These are phyloP conservation scores for Gliomastix tumulicola DNA, from an alignment of 2,329 filamentous ascomycete genomes.

Conservation along the genomic window DNA sequence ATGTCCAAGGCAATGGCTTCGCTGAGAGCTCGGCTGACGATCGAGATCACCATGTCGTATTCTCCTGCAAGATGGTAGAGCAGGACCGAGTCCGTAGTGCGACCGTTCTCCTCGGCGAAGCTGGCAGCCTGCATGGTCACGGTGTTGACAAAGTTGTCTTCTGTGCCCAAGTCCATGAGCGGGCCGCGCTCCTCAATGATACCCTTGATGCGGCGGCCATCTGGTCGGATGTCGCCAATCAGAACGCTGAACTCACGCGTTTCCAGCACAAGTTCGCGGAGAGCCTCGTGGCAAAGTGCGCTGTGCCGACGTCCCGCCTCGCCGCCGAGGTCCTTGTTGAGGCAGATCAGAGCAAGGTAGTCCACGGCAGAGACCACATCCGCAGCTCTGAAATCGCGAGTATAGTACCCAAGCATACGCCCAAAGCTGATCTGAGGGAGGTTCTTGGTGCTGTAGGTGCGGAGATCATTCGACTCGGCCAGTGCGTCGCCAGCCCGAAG, in stretches of 20 bases:
- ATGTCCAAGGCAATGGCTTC: constrained; percentile 84
- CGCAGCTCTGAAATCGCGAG: constrained; percentile 87
- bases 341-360: constrained; percentile 84
- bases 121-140: constrained; percentile 89
- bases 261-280: constrained; percentile 93
- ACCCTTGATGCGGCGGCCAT: constrained; percentile 79
- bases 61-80: constrained; percentile 92
- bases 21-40: constrained; percentile 84
- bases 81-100: constrained; percentile 88
- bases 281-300: constrained; percentile 80
- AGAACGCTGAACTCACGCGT: constrained; percentile 92
- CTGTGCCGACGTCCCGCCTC: constrained; percentile 70
- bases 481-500: constrained; percentile 79
- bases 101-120: constrained; percentile 88
- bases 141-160: constrained; percentile 81
- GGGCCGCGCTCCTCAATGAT: constrained; percentile 79
- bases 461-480: constrained; percentile 63
- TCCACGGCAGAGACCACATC: constrained; percentile 86
- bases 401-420: constrained; percentile 90
- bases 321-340: constrained; percentile 77
- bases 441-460: constrained; percentile 59
- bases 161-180: constrained; percentile 72
- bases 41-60: constrained; percentile 87
- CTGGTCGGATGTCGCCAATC: constrained; percentile 81
- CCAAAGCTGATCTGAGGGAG: constrained; percentile 89